Percentiles rank a stretch among this genome's conserved stretches.
phyloP scores from a whole-genome alignment of 2,329 filamentous ascomycete species.

The Pyricularia pennisetigena region DNA sequence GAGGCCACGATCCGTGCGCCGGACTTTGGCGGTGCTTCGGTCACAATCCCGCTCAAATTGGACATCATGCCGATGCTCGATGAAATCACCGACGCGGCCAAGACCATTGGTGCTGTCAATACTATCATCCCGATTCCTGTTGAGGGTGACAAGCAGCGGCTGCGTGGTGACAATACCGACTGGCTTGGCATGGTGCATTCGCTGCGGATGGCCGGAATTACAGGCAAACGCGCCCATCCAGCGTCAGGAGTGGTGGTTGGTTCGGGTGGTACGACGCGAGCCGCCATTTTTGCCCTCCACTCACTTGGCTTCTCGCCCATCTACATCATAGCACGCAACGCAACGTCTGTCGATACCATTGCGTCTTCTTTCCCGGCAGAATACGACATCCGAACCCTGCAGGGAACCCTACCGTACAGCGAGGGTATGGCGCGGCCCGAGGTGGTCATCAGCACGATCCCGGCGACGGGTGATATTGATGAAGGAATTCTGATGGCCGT shows the following conservation, averaged over 20 bases:
- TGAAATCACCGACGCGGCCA: conserved; percentile 67
- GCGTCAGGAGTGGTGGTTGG: conserved; percentile 73
- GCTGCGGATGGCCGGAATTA: conserved; percentile 58
- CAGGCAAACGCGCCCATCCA: conserved; percentile 18
- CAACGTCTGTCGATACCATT: conserved; percentile 57
- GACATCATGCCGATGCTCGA: conserved; percentile 78
- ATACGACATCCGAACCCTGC: conserved; percentile 62
- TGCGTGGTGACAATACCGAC: conserved; percentile 89
- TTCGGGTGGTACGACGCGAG: conserved; percentile 83
- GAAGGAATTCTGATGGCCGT: conserved; percentile 56
- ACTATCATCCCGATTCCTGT: conserved; percentile 62
- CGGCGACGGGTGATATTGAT: conserved; percentile 79
- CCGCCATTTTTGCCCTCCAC: conserved; percentile 81
- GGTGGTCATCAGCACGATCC: conserved; percentile 84
- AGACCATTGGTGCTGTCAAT: conserved; percentile 85
- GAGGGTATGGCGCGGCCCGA: conserved; percentile 34
- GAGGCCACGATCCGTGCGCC: conserved; percentile 54
- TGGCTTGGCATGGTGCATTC: conserved; percentile 86
- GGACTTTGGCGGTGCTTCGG: conserved; percentile 84
- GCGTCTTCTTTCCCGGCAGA: conserved; percentile 61
- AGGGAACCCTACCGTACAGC: conserved; percentile 18
- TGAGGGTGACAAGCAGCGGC: conserved; percentile 30
- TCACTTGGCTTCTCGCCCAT: conserved; percentile 77
- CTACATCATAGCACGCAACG: conserved; percentile 74
- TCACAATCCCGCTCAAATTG: conserved; percentile 91